phyloP scores from a whole-genome alignment of 2,329 filamentous ascomycete species.

The Cyclaneusma minus region DNA sequence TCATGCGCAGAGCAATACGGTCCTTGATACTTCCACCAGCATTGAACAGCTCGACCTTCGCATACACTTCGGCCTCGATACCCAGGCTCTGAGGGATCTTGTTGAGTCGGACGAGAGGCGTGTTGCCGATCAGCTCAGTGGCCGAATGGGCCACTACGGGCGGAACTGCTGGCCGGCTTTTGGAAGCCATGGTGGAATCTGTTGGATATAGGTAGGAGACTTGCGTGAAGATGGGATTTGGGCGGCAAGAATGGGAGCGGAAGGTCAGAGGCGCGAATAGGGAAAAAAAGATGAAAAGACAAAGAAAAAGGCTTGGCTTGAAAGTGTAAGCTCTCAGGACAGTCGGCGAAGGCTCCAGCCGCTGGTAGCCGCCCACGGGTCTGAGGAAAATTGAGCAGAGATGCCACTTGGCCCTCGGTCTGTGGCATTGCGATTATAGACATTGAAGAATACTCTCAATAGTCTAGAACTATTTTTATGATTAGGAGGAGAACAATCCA shows the following conservation, averaged over 20 bases:
- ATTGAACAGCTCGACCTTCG: constrained; percentile 87
- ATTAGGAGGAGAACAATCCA: no score
- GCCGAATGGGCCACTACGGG: constrained; percentile 37
- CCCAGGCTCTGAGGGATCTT: constrained; percentile 83
- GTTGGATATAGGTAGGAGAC: not conserved
- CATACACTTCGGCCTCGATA: constrained; percentile 78
- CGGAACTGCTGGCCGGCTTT: no score
- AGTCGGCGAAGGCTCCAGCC: constrained; percentile 9
- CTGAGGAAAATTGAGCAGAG: no score
- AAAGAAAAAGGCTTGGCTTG: no score
- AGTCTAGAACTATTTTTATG: no score
- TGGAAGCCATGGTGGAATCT: not conserved
- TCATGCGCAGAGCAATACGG: constrained; percentile 90
- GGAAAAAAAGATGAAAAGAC: not conserved
- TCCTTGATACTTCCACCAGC: constrained; percentile 90
- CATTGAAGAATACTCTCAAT: no score
- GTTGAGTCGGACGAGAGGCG: constrained; percentile 87
- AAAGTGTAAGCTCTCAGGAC: no score
- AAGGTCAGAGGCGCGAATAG: not conserved
- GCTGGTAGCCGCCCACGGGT: constrained; percentile 7
- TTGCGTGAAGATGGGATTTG: not conserved
- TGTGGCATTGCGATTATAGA: no score
- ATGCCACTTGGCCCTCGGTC: no score
- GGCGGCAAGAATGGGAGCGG: not conserved
- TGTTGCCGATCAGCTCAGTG: constrained; percentile 84